Base-by-base conservation (phyloP, 1,284 basidiomycete genomes). In the Fomitopsis schrenkii region DNA sequence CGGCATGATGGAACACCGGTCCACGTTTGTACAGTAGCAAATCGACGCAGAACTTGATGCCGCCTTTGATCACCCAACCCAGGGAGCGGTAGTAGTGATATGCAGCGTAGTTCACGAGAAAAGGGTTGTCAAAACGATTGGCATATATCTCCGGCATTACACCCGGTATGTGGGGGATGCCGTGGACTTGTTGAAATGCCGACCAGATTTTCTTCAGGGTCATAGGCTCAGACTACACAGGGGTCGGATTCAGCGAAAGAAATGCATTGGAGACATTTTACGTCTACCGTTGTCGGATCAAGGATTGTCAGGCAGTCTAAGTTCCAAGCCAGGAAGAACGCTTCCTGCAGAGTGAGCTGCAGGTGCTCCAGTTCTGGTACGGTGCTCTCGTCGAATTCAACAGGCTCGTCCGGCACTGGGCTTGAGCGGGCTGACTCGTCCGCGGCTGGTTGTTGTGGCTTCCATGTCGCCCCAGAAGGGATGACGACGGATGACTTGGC, bases 1-100 rank as follows among this genome's bases (percentile, higher is more conserved):
- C 96, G 19, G 97, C 96, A 73, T 99, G 97, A 3, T 89, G 83
- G 73, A 98, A 98, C 0, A 97, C 94, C 0, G 97, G 96, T 0
- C 97, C 97, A 9, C 91, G 85, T 65, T 95, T 96, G 76, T 99
- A 99, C 36, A 99, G 78, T 15, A 99, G 81, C 77, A 92, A 94
- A 71, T 99, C 97, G 46, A 91, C 91, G 71, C 95, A 98, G 75
- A 99, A 99, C 76, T 99, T 99, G 79, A 97, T 89, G 2, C 97
- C 97, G 28, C 87, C 87, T 74, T 96, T 95, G 63, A 98, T 90
- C 17, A 98, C 93, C 97, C 97, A 99, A n/a, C 97, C 97, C 5
- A 99, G 82, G 2, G 95, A 95, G 22, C 97, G 87, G 72, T 93
- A 99, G 75, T 99, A 95, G 73, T 99, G 97, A 71, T 97, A 98